Percentiles rank a stretch among this genome's conserved stretches.
Evolutionary conservation across 2,329 filamentous ascomycete genomes (phyloP).

Genomic region (Paecilomyces dactylethromorphus): DNA sequence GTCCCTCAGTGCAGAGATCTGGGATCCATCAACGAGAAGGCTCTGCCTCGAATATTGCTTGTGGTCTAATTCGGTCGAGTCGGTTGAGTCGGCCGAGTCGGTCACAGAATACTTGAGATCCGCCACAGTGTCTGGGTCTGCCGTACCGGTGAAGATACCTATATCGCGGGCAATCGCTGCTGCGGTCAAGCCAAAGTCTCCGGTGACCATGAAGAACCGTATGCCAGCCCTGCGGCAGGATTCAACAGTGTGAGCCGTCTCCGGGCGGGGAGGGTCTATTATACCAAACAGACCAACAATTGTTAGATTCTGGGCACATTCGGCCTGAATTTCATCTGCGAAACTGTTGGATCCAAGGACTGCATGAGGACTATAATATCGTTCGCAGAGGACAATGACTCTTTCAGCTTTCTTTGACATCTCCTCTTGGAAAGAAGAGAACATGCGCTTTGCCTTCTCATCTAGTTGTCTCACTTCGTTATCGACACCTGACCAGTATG

Average conservation of each 20-base stretch:
- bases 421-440: slow-evolving; percentile 58
- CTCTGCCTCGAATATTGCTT: slow-evolving; percentile 34
- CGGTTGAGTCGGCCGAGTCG: no score
- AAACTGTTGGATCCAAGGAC: slow-evolving; percentile 44
- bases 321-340: slow-evolving; percentile 42
- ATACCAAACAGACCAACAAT: slow-evolving; percentile 48
- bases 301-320: slow-evolving; percentile 37
- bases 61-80: no score
- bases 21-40: slow-evolving; percentile 60
- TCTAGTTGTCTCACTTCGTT: slow-evolving; percentile 51
- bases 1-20: slow-evolving; percentile 60
- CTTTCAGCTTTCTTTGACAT: slow-evolving; percentile 65
- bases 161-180: slow-evolving; percentile 35
- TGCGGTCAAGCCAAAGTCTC: slow-evolving; percentile 35
- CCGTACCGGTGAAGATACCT: slow-evolving; percentile 36
- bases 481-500: slow-evolving; percentile 50
- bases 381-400: slow-evolving; percentile 63
- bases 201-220: slow-evolving; percentile 39
- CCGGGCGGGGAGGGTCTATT: slow-evolving; percentile 32
- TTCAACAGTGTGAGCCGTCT: slow-evolving; percentile 28
- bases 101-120: slow-evolving; percentile 39
- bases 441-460: slow-evolving; percentile 35
- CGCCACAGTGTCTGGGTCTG: slow-evolving; percentile 49
- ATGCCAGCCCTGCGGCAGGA: slow-evolving; percentile 30
- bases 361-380: slow-evolving; percentile 42